Evolutionary conservation across 1,139 yeast genomes (phyloP).

Genomic region (Wickerhamiella pararugosa): DNA sequence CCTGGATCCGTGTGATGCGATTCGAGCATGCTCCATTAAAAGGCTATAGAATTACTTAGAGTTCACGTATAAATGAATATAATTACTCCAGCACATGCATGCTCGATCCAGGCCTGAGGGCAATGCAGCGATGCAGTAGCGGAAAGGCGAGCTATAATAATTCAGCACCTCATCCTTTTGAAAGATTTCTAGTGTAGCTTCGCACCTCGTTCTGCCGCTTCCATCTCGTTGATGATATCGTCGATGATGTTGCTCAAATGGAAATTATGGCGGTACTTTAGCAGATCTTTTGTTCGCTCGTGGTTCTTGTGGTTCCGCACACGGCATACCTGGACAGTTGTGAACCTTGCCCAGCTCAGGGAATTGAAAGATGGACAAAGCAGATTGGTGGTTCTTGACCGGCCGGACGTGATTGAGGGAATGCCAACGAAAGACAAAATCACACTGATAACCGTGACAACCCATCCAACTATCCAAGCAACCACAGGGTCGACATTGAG

Average conservation of each 20-base stretch:
- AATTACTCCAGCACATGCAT: no score
- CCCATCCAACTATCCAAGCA: slow-evolving; percentile 13
- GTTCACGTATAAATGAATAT: no score
- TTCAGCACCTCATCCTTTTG: no score
- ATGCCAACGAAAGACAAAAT: slow-evolving; percentile 8
- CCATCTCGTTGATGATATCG: slow-evolving; percentile 10
- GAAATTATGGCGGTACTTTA: slow-evolving; percentile 12
- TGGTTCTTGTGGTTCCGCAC: slow-evolving; percentile 14
- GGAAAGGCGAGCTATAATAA: no score
- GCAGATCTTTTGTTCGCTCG: slow-evolving; percentile 11
- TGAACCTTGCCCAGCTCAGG: slow-evolving; percentile 18
- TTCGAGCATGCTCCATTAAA: no score
- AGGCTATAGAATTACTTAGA: no score
- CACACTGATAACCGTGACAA: background rate
- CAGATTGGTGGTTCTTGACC: slow-evolving; percentile 9
- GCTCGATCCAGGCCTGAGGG: no score
- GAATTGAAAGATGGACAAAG: slow-evolving; percentile 12
- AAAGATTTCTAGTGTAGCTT: no score
- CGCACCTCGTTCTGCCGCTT: background rate
- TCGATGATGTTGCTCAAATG: slow-evolving; percentile 14
- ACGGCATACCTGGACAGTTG: slow-evolving; percentile 17
- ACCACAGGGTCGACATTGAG: slow-evolving; percentile 15
- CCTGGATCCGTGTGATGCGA: no score
- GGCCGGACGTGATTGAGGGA: slow-evolving; percentile 2
- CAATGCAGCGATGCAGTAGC: no score